phyloP scores from a whole-genome alignment of 2,329 filamentous ascomycete species.

The Catunica adiposa region DNA sequence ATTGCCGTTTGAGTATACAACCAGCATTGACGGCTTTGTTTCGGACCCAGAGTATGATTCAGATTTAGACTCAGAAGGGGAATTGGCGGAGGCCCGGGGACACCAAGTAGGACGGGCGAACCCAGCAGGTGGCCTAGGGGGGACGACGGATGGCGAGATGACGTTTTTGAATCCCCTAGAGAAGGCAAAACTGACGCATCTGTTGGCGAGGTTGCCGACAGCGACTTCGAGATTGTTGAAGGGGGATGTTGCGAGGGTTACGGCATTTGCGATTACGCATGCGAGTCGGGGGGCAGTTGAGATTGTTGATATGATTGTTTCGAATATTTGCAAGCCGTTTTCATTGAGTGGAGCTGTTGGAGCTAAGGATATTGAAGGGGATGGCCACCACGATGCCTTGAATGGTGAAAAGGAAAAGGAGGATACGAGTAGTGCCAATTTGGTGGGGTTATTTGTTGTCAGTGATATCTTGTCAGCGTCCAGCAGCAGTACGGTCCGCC shows the following conservation, averaged over 20 bases:
- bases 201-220: conserved; percentile 68
- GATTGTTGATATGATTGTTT: conserved; percentile 73
- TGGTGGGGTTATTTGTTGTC: conserved; percentile 65
- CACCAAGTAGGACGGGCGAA: conserved; percentile 27
- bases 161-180: conserved; percentile 66
- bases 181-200: conserved; percentile 67
- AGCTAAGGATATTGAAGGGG: conserved; percentile 20
- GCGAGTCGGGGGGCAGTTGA: conserved; percentile 74
- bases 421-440: conserved; percentile 55
- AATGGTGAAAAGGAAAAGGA: conserved; percentile 26
- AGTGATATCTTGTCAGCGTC: conserved; percentile 65
- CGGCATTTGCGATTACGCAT: conserved; percentile 77
- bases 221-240: conserved; percentile 58
- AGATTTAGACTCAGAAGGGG: conserved; percentile 47
- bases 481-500: conserved; percentile 60
- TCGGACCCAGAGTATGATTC: conserved; percentile 77
- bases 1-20: conserved; percentile 68
- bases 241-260: conserved; percentile 73
- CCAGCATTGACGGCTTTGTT: conserved; percentile 59
- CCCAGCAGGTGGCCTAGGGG: neutral
- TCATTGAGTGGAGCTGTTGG: conserved; percentile 41
- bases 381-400: conserved; percentile 19
- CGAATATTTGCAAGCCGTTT: conserved; percentile 66
- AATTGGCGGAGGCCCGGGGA: conserved; percentile 47
- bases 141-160: neutral